Conservation (phyloP, 2,329 filamentous ascomycete genomes). For the Diaporthe nobilis region DNA sequence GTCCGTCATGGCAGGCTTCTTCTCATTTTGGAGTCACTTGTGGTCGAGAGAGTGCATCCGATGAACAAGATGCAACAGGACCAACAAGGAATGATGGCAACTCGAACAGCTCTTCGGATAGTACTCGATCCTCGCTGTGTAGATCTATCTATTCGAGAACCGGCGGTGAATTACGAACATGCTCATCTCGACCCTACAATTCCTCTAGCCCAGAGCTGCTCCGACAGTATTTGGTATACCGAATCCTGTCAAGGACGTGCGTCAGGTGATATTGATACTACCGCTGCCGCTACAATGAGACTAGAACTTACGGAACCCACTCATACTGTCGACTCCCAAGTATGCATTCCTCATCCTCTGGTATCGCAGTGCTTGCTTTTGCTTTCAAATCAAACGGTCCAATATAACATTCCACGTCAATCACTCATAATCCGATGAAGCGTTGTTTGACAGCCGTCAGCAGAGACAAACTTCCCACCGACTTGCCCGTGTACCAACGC, state of each 20-base stretch:
- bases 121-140: background rate
- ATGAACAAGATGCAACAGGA: background rate
- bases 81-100: background rate
- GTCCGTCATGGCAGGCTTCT: too few species aligned
- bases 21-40: background rate
- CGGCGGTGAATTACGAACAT: background rate
- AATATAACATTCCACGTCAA: background rate
- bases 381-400: background rate
- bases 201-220: background rate
- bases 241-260: background rate
- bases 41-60: background rate
- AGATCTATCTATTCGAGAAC: background rate
- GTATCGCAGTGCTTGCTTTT: background rate
- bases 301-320: background rate
- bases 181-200: background rate
- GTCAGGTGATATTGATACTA: too few species aligned
- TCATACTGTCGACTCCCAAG: background rate
- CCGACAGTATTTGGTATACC: background rate
- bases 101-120: background rate
- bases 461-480: background rate
- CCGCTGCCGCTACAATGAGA: background rate
- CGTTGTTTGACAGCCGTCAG: background rate
- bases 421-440: background rate
- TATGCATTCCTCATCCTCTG: too few species aligned
- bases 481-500: background rate